Evolutionary conservation across 2,329 filamentous ascomycete species (phyloP), one percentile per base, ranked within the genome.

Genomic region (Arthroderma sp.): DNA sequence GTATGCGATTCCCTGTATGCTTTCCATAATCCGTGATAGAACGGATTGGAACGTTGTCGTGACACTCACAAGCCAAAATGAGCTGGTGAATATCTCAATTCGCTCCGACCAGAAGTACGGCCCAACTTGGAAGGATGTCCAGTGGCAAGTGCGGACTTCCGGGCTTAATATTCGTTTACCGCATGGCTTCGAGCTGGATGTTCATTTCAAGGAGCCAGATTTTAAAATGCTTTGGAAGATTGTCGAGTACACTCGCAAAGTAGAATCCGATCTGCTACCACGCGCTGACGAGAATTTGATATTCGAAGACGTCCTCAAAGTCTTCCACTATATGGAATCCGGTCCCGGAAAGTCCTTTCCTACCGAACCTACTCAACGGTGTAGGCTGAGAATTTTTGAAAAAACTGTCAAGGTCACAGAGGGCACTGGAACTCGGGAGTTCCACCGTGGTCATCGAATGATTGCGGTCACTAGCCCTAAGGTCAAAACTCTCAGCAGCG

Each of bases 311-410:
- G 79, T 75, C 1, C 66, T 94, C 6, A 77, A 77, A 38, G 75
- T 80, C 28, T 85, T 93, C 51, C 84, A 89, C 55, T 91, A 89
- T 58, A 81, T 86, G 56, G 85, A 93, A 56, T 72, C 80, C 22
- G 78, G 52, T 69, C 78, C n/a, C 72, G 83, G 81, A 9, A 74
- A 78, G 47, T 72, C 75, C 1, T 94, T 94, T 58, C 85, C 86
- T 4, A 73, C 79, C 39, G 86, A 93, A 27, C 72, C 81, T 4
- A 72, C 87, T 4, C 70, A 76, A 33, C 72, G 77, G 36, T 93
- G 85, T 60, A 80, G 81, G 36, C 65, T 91, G 29, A 75, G 78
- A 5, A 60, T 94, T 3, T 94, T 89, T 55, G 85, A 93, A 58
- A 80, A 75, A 52, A 67, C 77, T 1, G 69, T 75, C 28, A 78